Evolutionary conservation across 192 early-diverging fungal genomes (phyloP), one percentile per base, ranked within the genome.

Genomic region (Backusella mclennaniae): DNA sequence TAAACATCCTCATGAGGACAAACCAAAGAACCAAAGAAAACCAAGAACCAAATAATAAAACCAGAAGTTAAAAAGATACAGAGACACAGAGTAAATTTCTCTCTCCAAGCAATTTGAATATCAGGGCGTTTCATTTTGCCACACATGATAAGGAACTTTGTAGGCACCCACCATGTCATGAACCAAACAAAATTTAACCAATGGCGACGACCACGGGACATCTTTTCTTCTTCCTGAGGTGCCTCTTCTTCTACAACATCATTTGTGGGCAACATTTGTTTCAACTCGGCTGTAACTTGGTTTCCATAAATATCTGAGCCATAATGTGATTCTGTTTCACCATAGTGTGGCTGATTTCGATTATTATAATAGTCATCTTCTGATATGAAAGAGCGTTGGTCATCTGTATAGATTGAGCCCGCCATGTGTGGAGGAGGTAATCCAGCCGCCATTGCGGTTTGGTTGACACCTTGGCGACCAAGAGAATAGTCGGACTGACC

Each of bases 101-200:
- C 98, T 72, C 98, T 90, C 98, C 98, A 99, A 8, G 98, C 98
- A 84, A 95, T 89, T 52, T 90, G 93, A 70, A 95, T 86, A 78
- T 95, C 94, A 26, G 83, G 85, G 52, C 90, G 89, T 80, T 91
- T 88, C 90, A 97, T 94, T 44, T 92, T 86, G 29, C 95, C 95
- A 77, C 94, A 93, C 76, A 80, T 87, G 17, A 46, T 69, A 44
- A 99, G 75, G 29, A 84, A 88, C 21, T 74, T 76, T 33, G 87
- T 87, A n/a, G 97, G 97, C 44, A 99, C 87, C 92, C 89, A 93
- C 92, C 92, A 95, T 15, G 90, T 95, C 73, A 87, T 87, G 42
- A 86, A 72, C 92, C 92, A 95, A 6, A 95, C 95, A 74, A 95
- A 86, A 70, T 89, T 83, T 33, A 97, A 84, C 97, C 97, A 99